phyloP scores from a whole-genome alignment of 805 yeast species.

The Naumovozyma dairenensis region DNA sequence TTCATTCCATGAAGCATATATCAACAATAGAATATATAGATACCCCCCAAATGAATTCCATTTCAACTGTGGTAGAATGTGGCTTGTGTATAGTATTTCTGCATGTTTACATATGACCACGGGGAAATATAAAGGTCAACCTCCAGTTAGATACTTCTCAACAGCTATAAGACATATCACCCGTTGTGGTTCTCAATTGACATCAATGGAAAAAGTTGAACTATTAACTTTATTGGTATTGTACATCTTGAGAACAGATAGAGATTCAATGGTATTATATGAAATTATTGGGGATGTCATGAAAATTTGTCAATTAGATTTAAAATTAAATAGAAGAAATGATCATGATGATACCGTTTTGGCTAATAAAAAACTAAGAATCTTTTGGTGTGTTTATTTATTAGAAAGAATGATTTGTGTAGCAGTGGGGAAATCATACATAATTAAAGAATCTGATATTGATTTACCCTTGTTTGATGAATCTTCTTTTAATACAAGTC shows the following conservation, averaged over 20 bases:
- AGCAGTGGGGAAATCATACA: slow-evolving; percentile 50
- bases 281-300: slow-evolving; percentile 46
- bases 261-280: slow-evolving; percentile 46
- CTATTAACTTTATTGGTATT: slow-evolving; percentile 42
- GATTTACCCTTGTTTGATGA: slow-evolving; percentile 43
- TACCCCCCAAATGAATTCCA: slow-evolving; percentile 33
- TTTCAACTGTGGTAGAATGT: slow-evolving; percentile 46
- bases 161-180: slow-evolving; percentile 50
- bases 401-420: slow-evolving; percentile 52
- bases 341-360: slow-evolving; percentile 11
- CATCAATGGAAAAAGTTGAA: slow-evolving; percentile 41
- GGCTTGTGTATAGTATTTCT: slow-evolving; percentile 43
- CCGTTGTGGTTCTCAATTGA: slow-evolving; percentile 32
- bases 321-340: slow-evolving; percentile 22
- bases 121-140: slow-evolving; percentile 45
- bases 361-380: slow-evolving; percentile 37
- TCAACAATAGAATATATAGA: slow-evolving; percentile 33
- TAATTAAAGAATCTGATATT: slow-evolving; percentile 42
- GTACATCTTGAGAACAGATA: slow-evolving; percentile 50
- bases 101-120: slow-evolving; percentile 46
- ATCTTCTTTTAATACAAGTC: slow-evolving; percentile 26
- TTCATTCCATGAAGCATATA: slow-evolving; percentile 41
- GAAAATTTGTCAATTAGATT: slow-evolving; percentile 31
- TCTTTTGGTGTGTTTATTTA: slow-evolving; percentile 58
- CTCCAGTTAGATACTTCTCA: slow-evolving; percentile 47